Evolutionary conservation across 2,329 filamentous ascomycete genomes (phyloP), one percentile per base, ranked within the genome.

Genomic region (Monosporascus sp.): DNA sequence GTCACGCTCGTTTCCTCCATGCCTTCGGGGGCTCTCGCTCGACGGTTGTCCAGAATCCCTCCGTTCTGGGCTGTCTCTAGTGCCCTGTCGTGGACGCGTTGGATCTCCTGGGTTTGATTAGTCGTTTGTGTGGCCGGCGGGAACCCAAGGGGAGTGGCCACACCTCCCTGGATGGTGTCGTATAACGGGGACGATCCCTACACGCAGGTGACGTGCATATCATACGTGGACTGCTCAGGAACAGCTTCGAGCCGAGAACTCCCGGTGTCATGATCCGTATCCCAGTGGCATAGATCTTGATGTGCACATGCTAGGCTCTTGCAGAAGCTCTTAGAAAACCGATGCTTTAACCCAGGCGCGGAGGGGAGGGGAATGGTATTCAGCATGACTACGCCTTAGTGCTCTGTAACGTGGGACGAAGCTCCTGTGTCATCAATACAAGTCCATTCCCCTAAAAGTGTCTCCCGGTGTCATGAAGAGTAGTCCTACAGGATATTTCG

Each of bases 361-460:
- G 43, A 46, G 26, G 24, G 24, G 16, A 46, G 16, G 43, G 14
- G 43, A 46, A 46, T 19, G 14, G 43, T 2, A 22, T 27, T 31
- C 24, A 46, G 24, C 43, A 46, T 20, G 43, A 46, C 43, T 31
- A 46, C 24, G 43, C 43, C 57, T 54, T 57, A 59, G 52, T 61
- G 52, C 54, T 48, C 56, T 61, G 64, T 62, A 65, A 65, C 62
- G 63, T 66, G 52, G 54, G 55, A 66, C 59, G 52, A 54, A 56
- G 56, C 60, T 56, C 58, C 58, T 49, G 49, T 61, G 55, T 56
- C 57, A 56, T 60, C 55, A 56, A 49, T 58, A 48, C 48, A 53
- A 38, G 40, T 31, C 50, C 38, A 57, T 53, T 59, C 51, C 50
- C 56, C 53, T 53, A 52, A 58, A 43, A 36, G 41, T 36, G 20